Evolutionary conservation across 78 protist species (phyloP).

Genomic region (slime mould (Dictyostelium discoideum)): dicty_2.7 NC_007089.4:600001-600500

Average conservation of each 20-base stretch:
- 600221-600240: slow-evolving; percentile 34
- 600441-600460: slow-evolving; percentile 2
- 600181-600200: not conserved
- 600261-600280: slow-evolving; percentile 16
- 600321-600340: not conserved
- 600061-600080: not conserved
- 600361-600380: not conserved
- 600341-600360: not conserved
- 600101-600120: not conserved
- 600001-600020: not conserved
- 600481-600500: slow-evolving; percentile 73
- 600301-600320: not conserved
- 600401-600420: not conserved
- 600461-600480: slow-evolving; percentile 10
- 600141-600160: not conserved
- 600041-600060: not conserved
- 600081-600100: not conserved
- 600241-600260: slow-evolving; percentile 41
- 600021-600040: not conserved
- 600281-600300: not conserved
- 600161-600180: not conserved
- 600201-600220: slow-evolving; percentile 18
- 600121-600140: not conserved
- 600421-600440: not conserved
- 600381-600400: not conserved